Conservation (phyloP, 1,284 basidiomycete genomes). For the Sanghuangporus sanghuang region DNA sequence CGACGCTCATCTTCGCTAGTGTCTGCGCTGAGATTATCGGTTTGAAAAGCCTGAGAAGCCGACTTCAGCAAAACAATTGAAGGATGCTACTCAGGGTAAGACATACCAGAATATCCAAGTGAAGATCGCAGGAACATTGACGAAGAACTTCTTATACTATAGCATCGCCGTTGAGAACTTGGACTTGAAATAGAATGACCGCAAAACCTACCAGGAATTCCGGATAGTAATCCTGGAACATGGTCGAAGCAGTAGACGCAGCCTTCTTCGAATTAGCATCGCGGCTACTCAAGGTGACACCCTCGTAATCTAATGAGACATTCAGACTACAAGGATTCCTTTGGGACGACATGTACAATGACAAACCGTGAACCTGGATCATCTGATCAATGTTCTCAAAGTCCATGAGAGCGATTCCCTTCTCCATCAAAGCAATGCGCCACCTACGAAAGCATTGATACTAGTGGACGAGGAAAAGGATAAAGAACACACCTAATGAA, state of each 20-base stretch:
- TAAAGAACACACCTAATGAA: conserved; percentile 55
- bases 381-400: conserved; percentile 70
- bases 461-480: neutral
- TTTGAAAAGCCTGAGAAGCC: conserved; percentile 54
- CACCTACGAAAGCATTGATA: conserved; percentile 40
- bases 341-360: neutral
- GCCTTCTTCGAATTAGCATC: conserved; percentile 71
- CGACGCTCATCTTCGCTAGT: conserved; percentile 70
- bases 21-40: conserved; percentile 63
- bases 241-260: conserved; percentile 61
- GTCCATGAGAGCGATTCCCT: conserved; percentile 56
- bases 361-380: conserved; percentile 66
- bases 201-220: conserved; percentile 59
- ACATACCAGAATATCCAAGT: conserved; percentile 67
- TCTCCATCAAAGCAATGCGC: conserved; percentile 73
- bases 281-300: conserved; percentile 60
- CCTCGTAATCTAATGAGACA: conserved; percentile 57
- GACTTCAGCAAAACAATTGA: neutral
- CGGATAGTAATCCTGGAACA: conserved; percentile 72
- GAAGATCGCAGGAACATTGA: conserved; percentile 69
- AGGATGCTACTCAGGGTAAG: neutral
- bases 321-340: neutral
- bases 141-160: conserved; percentile 72
- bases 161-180: neutral
- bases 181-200: neutral